Evolutionary conservation across 371 early-diverging fungal genomes (phyloP), one percentile per base, ranked within the genome.

Genomic region (Apophysomyces trapeziformis): DNA sequence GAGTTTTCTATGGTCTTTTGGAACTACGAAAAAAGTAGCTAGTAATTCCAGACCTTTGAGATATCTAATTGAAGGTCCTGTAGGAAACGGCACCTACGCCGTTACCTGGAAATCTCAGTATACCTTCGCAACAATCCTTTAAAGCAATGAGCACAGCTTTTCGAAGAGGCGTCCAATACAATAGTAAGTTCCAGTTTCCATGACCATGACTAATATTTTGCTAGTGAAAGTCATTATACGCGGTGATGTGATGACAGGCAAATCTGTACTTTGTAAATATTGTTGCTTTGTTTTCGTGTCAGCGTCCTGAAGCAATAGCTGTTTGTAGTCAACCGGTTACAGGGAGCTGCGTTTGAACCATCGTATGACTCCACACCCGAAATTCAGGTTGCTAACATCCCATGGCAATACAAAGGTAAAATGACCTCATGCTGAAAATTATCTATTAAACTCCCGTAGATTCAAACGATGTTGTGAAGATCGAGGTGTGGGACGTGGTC

Each of bases 401-500:
- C 86, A 35, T 89, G 89, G 89, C 83, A 83, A 43, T 86, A 89
- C 61, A 77, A 81, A 71, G 84, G 86, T 85, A 76, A n/a, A 21
- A 9, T 0, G 18, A n/a, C 18, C 41, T 43, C 46, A 12, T 41
- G 36, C 21, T 16, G 7, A 21, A 18, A 37, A 54, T 9, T 3
- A 47, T 7, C 18, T 14, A 16, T 26, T 18, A 12, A 37, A 43
- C 13, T 54, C 21, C 14, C 13, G 57, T 45, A 85, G 87, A 82
- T 14, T 78, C 85, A 21, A 82, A 76, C 65, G 88, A 88, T 70
- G 79, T 89, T 35, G 87, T 89, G 59, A 89, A 89, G 67, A 83
- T 89, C 50, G 89, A 89, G 63, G 73, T 89, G 16, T 89, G 89
- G 89, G 89, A 89, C 74, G 87, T 89, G 0, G 88, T 89, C 3